A percentile compares a stretch with the other conserved stretches of the same genome.
Conservation (phyloP, 2,329 filamentous ascomycete genomes). For the Akanthomyces muscarius region DNA sequence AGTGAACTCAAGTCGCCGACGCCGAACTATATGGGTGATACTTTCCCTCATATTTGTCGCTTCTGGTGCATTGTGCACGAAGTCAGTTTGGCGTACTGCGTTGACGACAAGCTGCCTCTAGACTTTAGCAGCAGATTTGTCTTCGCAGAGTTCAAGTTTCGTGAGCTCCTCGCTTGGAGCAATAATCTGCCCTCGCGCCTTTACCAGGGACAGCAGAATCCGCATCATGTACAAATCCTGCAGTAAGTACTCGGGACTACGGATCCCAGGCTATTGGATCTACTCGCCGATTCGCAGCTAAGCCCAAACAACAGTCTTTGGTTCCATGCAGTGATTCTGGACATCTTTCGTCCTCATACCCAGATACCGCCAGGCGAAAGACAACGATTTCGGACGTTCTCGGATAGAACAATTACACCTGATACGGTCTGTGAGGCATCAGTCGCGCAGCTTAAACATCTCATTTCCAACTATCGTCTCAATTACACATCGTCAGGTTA, state of each 20-base stretch:
- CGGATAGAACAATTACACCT: constrained; percentile 26
- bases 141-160: constrained; percentile 36
- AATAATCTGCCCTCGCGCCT: constrained; percentile 29
- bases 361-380: constrained; percentile 7
- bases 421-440: constrained; percentile 33
- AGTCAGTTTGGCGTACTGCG: constrained; percentile 28
- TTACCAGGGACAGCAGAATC: constrained; percentile 24
- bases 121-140: constrained; percentile 18
- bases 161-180: constrained; percentile 36
- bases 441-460: constrained; percentile 34
- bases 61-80: constrained; percentile 38
- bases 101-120: constrained; percentile 18
- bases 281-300: neutral
- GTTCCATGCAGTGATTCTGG: constrained; percentile 36
- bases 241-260: constrained; percentile 28
- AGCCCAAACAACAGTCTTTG: constrained; percentile 32
- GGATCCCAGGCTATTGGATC: neutral
- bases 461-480: constrained; percentile 34
- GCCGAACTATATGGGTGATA: constrained; percentile 24
- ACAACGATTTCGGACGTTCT: constrained; percentile 29
- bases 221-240: constrained; percentile 34
- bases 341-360: constrained; percentile 30
- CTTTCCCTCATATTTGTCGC: constrained; percentile 30
- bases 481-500: constrained; percentile 31
- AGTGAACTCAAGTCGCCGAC: neutral